Evolutionary conservation across 768 basidiomycete species (phyloP).

Genomic region (Lyophyllum semitale): DNA sequence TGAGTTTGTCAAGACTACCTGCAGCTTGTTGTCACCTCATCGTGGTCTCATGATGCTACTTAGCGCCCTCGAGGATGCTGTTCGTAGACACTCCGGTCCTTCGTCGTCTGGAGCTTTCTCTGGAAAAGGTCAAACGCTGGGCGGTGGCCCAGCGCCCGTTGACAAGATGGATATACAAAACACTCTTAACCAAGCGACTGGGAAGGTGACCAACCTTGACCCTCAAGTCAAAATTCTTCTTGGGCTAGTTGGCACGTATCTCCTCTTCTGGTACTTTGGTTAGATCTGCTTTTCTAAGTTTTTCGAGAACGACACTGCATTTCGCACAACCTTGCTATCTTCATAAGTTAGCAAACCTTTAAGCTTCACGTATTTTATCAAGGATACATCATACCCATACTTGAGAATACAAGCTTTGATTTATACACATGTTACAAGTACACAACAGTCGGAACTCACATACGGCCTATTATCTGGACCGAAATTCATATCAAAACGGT

Average conservation of each 20-base stretch:
- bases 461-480: neutral
- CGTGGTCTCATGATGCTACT: conserved; percentile 2
- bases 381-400: neutral
- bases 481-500: neutral
- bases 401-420: neutral
- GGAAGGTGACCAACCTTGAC: conserved; percentile 51
- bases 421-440: neutral
- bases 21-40: neutral
- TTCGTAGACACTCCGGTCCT: conserved; percentile 52
- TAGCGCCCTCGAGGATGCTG: conserved; percentile 62
- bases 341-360: neutral
- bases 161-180: conserved; percentile 35
- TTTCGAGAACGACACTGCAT: neutral
- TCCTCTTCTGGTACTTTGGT: conserved; percentile 56
- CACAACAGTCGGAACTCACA: neutral
- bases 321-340: neutral
- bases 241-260: conserved; percentile 63
- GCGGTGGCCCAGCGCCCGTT: conserved; percentile 43
- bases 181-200: conserved; percentile 33
- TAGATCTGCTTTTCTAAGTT: conserved; percentile 9
- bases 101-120: conserved; percentile 53
- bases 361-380: neutral
- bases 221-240: conserved; percentile 70
- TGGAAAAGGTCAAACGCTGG: conserved; percentile 76
- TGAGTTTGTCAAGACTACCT: conserved; percentile 35